Base-by-base conservation (phyloP, 2,329 filamentous ascomycete genomes). In the Pseudogymnoascus sp. region DNA sequence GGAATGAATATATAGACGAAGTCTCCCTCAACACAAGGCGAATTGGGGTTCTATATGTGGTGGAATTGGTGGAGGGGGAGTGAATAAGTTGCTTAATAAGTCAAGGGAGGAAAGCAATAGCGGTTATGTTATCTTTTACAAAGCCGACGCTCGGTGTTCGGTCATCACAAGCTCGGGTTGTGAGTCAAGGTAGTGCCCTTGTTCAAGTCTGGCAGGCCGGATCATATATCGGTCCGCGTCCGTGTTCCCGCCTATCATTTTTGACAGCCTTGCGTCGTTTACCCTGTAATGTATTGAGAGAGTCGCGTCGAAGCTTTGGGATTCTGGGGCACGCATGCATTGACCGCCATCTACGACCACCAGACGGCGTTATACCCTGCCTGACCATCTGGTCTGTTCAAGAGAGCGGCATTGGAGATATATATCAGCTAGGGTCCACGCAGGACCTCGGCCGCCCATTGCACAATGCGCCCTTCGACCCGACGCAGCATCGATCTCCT, bases 71-170 rank as follows among this genome's bases (percentile, higher is more conserved):
- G 29, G 29, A 55, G 35, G 15, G 12, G 5, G 7, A 8, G 48
- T 35, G 48, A 21, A 33, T 10, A 6, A 55, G 48, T 33, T 55
- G 48, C 48, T 55, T 29, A 55, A 55, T 55, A 35, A 55, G 48
- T 55, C 48, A 35, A 55, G 48, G 29, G 35, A 21, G 13, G 48
- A 55, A 55, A 55, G 48, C 29, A 55, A 55, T 5, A 18, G 48
- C 48, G 48, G 48, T 33, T 55, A 55, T 55, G 48, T 55, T 55
- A 55, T 55, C 48, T 55, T 55, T 55, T 55, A 55, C 48, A 55
- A 55, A 55, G 48, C 48, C 48, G 48, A 33, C 48, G 29, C 48
- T 55, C 48, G 48, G 48, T 33, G 48, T 55, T 55, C 48, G 48
- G 48, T 55, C 29, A 55, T 55, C 48, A 55, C 48, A 55, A 55